These are phyloP conservation scores for Cruciata laevipes DNA, from an alignment of 257 asterid genomes.

Conservation along the genomic window DNA sequence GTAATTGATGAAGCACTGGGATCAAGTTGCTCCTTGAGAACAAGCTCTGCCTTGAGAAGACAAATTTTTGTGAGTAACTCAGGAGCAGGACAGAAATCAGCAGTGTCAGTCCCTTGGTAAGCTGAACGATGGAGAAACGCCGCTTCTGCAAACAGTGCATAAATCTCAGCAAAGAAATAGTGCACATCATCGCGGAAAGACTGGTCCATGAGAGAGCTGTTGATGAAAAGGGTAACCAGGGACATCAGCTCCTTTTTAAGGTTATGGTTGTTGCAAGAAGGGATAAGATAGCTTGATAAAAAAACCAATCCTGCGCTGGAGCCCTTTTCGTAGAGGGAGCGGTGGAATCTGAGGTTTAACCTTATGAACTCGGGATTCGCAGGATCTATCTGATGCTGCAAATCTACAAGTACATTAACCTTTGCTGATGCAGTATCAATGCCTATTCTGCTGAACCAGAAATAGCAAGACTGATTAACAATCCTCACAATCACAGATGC, in stretches of 20 bases:
- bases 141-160: neutral
- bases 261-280: neutral
- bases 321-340: neutral
- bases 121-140: neutral
- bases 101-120: neutral
- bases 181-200: neutral
- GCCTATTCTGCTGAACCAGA: neutral
- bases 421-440: neutral
- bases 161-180: neutral
- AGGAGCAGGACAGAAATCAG: neutral
- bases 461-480: neutral
- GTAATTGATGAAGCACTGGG: neutral
- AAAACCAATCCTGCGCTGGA: neutral
- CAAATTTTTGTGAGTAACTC: slow-evolving; percentile 3
- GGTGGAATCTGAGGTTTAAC: neutral
- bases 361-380: neutral
- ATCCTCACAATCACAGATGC: neutral
- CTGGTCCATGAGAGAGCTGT: neutral
- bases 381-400: neutral
- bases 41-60: slow-evolving; percentile 3
- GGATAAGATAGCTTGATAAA: neutral
- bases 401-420: neutral
- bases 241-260: neutral
- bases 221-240: neutral
- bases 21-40: slow-evolving; percentile 7